These are phyloP conservation scores for Melastoma candidum DNA, from an alignment of 441 rosid species.

Conservation along the genomic window DNA sequence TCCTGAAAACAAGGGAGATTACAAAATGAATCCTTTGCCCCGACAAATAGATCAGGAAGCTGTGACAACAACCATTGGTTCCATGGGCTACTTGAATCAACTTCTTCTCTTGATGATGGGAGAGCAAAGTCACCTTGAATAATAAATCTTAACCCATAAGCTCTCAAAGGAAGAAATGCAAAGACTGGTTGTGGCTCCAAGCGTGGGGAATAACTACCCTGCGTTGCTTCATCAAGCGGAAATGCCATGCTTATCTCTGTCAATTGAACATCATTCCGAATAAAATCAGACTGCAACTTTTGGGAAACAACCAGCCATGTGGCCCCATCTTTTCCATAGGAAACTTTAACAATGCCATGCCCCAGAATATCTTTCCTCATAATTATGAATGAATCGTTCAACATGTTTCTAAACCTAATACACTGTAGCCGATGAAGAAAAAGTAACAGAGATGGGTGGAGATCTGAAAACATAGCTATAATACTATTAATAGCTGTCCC, in stretches of 20 bases:
- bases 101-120: conserved; percentile 98
- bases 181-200: conserved; percentile 86
- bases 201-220: conserved; percentile 52
- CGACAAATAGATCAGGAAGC: conserved; percentile 68
- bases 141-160: conserved; percentile 95
- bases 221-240: conserved; percentile 57
- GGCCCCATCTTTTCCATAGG: conserved; percentile 63
- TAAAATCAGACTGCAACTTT: conserved; percentile 47
- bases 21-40: conserved; percentile 61
- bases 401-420: conserved; percentile 66
- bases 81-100: conserved; percentile 95
- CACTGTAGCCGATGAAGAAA: conserved; percentile 91
- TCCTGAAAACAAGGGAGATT: conserved; percentile 75
- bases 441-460: conserved; percentile 89
- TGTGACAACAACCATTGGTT: conserved; percentile 87
- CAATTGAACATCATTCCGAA: conserved; percentile 52
- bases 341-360: conserved; percentile 71
- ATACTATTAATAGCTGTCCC: conserved; percentile 44
- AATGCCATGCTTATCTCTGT: conserved; percentile 89
- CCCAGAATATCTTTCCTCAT: conserved; percentile 81
- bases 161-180: conserved; percentile 96
- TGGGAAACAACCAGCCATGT: conserved; percentile 92
- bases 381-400: conserved; percentile 52
- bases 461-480: conserved; percentile 79
- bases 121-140: conserved; percentile 95